phyloP scores from a whole-genome alignment of 768 basidiomycete species.

The Psilocybe sp. region DNA sequence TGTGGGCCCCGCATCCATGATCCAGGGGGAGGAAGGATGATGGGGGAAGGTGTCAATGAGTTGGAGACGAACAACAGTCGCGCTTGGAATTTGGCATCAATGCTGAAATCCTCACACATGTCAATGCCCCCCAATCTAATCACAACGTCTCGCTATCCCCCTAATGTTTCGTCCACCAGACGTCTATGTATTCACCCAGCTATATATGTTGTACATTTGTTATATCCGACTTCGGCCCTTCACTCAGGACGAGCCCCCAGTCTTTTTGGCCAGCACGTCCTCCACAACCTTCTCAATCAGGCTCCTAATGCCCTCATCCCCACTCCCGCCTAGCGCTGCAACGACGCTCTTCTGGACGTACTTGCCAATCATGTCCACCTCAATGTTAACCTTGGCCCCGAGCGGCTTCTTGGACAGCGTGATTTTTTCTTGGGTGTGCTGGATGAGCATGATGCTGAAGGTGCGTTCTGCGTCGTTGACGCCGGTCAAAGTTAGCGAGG shows the following conservation, averaged over 20 bases:
- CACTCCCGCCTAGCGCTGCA: constrained; percentile 60
- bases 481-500: constrained; percentile 85
- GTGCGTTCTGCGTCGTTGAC: constrained; percentile 61
- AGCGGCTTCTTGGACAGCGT: constrained; percentile 71
- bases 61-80: background rate
- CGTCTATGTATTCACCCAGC: too few species aligned
- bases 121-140: too few species aligned
- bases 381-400: constrained; percentile 88
- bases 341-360: constrained; percentile 83
- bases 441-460: constrained; percentile 94
- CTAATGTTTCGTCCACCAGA: too few species aligned
- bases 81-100: constrained; percentile 1
- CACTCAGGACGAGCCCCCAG: constrained; percentile 11
- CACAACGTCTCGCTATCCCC: too few species aligned
- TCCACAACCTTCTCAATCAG: constrained; percentile 60
- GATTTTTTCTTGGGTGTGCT: constrained; percentile 88
- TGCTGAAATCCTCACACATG: background rate
- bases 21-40: constrained; percentile 5
- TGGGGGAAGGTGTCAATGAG: constrained; percentile 5
- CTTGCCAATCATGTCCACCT: constrained; percentile 94
- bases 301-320: constrained; percentile 40
- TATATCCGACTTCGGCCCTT: background rate
- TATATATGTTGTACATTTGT: background rate
- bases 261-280: constrained; percentile 45
- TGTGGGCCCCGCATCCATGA: constrained; percentile 22